Conservation (phyloP, 257 asterid species). For the Rubia yunnanensis region DNA sequence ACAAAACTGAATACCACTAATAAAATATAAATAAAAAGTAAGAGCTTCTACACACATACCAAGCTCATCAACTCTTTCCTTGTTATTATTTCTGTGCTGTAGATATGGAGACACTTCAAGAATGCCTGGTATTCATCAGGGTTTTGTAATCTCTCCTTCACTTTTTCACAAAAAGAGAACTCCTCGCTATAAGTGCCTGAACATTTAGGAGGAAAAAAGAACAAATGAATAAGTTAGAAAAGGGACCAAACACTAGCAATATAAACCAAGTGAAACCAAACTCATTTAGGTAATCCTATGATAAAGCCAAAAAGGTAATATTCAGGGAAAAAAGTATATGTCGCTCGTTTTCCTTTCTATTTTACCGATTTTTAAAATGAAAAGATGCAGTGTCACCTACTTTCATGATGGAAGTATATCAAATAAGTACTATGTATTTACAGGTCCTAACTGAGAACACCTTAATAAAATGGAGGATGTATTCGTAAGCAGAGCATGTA, state of each 20-base stretch:
- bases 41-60: constrained; percentile 35
- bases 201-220: constrained; percentile 21
- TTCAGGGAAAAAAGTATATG: neutral
- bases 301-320: neutral
- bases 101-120: constrained; percentile 91
- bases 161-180: constrained; percentile 85
- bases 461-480: neutral
- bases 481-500: neutral
- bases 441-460: neutral
- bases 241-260: neutral
- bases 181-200: constrained; percentile 69
- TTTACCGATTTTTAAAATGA: neutral
- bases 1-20: neutral
- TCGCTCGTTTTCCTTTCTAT: neutral
- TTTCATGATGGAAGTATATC: neutral
- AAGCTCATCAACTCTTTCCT: constrained; percentile 73
- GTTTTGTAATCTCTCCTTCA: constrained; percentile 72
- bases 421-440: neutral
- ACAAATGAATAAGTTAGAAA: constrained; percentile 1
- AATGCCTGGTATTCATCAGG: constrained; percentile 92
- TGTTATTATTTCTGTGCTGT: constrained; percentile 86
- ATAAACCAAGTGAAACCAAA: neutral
- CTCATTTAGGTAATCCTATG: neutral
- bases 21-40: neutral
- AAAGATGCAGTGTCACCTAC: neutral